Conservation (phyloP, 768 basidiomycete species). For the Cubamyces sp. region DNA sequence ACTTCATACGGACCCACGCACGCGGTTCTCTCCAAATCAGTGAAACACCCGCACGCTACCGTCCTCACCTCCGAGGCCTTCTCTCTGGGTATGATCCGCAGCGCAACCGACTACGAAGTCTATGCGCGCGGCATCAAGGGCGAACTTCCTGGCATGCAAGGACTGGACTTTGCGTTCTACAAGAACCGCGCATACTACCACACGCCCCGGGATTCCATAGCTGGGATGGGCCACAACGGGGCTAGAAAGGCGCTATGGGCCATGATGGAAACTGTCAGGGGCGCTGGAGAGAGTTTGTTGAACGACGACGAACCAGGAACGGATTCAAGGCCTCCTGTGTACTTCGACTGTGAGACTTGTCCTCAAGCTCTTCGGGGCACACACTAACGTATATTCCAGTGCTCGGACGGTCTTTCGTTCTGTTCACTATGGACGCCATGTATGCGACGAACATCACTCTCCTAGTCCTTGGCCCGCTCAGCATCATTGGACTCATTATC, state of each 20-base stretch:
- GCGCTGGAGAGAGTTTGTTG: conserved; percentile 58
- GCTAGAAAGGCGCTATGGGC: conserved; percentile 67
- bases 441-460: conserved; percentile 61
- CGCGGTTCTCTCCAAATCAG: conserved; percentile 45
- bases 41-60: conserved; percentile 74
- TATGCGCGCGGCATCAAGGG: conserved; percentile 49
- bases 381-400: conserved; percentile 44
- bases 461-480: conserved; percentile 64
- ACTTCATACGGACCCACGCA: conserved; percentile 61
- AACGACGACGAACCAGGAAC: conserved; percentile 38
- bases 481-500: conserved; percentile 50
- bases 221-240: conserved; percentile 53
- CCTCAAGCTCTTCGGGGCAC: no score
- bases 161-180: conserved; percentile 83
- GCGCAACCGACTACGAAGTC: conserved; percentile 74
- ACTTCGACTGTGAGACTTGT: conserved; percentile 68
- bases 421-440: conserved; percentile 56
- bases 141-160: conserved; percentile 53
- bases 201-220: conserved; percentile 70
- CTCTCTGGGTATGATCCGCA: conserved; percentile 63
- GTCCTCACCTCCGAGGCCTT: conserved; percentile 74
- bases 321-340: conserved; percentile 48
- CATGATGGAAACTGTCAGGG: conserved; percentile 71
- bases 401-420: conserved; percentile 55
- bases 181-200: conserved; percentile 75